Percentiles rank a stretch among this genome's conserved stretches.
These are phyloP conservation scores for Epichloe uncinata DNA, from an alignment of 2,329 filamentous ascomycete genomes.

Conservation along the genomic window DNA sequence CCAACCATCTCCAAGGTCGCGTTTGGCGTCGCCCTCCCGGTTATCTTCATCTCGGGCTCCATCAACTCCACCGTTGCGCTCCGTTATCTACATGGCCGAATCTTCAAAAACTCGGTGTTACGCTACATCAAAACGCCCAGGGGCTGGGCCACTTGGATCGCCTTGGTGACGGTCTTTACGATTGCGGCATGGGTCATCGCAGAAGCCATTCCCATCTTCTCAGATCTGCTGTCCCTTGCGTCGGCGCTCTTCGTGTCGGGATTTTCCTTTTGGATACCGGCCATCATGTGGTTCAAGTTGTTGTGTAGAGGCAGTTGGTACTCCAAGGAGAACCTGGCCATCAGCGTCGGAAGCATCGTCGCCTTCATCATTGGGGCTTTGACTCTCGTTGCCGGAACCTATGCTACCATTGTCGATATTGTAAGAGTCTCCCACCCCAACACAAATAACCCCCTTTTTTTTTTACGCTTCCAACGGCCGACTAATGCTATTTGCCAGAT, in stretches of 20 bases:
- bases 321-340: constrained; percentile 14
- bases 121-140: constrained; percentile 34
- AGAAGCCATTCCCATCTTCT: constrained; percentile 59
- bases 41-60: constrained; percentile 61
- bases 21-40: constrained; percentile 57
- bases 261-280: constrained; percentile 23
- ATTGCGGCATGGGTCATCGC: constrained; percentile 55
- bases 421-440: constrained; percentile 11
- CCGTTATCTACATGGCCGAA: constrained; percentile 32
- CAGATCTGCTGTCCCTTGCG: constrained; percentile 43
- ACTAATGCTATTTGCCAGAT: constrained; percentile 7
- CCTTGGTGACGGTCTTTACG: constrained; percentile 43
- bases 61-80: constrained; percentile 44
- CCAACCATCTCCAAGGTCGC: constrained; percentile 48
- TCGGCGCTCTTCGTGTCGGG: constrained; percentile 35
- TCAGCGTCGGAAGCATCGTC: constrained; percentile 13
- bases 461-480: neutral
- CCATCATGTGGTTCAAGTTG: constrained; percentile 29
- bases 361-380: constrained; percentile 16
- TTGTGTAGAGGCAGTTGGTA: constrained; percentile 15
- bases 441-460: neutral
- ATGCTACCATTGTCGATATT: constrained; percentile 17
- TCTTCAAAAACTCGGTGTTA: constrained; percentile 28
- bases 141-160: constrained; percentile 43
- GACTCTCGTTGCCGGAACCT: constrained; percentile 16